Base-by-base conservation (phyloP, 2,329 filamentous ascomycete genomes). In the Trichoderma endophyticum region DNA sequence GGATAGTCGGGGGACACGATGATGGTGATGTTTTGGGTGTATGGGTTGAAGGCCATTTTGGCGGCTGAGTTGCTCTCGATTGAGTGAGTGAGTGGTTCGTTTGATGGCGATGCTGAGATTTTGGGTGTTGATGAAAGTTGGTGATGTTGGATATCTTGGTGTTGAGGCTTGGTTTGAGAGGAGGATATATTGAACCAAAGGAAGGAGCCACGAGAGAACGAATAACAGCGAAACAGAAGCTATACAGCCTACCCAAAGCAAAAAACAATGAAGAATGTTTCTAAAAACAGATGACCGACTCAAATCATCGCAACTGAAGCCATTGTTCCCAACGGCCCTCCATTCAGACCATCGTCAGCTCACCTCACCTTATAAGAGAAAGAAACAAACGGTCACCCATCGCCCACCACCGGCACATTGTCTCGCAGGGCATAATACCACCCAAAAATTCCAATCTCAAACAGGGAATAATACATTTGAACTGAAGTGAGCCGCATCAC, bases 21-120 rank as follows among this genome's bases (percentile, higher is more conserved):
- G 73, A 85, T 78, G 65, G 77, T 78, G 70, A 83, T 76, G 72
- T 77, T 77, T 71, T 85, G 83, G 26, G 72, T 73, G 59, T 76
- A 78, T 8, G 80, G 81, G 70, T 84, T 76, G 73, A 83, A 83
- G 74, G 30, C 51, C 73, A 78, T 79, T 72, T 70, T 54, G 4
- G 56, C 15, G 57, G 39, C 18, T 43, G 6, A 43, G 15, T 18
- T n/a, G 24, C 21, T 68, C 6, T 28, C 30, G 21, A 14, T 36
- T 21, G 11, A 18, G 24, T 24, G 36, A 39, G 34, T 21, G 11
- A 6, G n/a, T 43, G 18, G 26, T 18, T 34, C 18, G 12, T 30
- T 48, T n/a, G 39, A 18, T 43, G 32, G 28, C 36, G 24, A 15
- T 54, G 62, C 6, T 54, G 43, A 6, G 12, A 4, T 9, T 24